Evolutionary conservation across 2,329 filamentous ascomycete species (phyloP).

Genomic region (Calonectria henricotiae): DNA sequence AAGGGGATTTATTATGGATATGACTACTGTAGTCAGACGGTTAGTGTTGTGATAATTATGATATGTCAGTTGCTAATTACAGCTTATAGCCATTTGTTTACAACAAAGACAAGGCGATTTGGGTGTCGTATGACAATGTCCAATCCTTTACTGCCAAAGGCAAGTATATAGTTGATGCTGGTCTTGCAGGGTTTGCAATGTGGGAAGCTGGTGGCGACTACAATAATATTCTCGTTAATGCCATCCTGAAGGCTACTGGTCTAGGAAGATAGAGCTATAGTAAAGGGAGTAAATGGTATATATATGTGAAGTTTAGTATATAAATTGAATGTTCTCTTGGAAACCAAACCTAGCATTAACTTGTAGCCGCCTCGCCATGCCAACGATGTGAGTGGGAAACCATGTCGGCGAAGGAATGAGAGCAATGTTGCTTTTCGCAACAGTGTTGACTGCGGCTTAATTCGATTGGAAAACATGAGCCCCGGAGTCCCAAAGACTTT

Average conservation of each 20-base stretch:
- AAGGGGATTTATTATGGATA: conserved; percentile 37
- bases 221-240: conserved; percentile 46
- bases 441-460: no score
- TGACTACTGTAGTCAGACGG: conserved; percentile 45
- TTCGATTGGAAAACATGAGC: no score
- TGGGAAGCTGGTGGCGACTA: conserved; percentile 47
- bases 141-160: conserved; percentile 42
- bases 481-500: no score
- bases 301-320: not conserved
- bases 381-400: not conserved
- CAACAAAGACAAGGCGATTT: conserved; percentile 39
- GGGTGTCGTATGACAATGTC: conserved; percentile 44
- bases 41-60: not conserved
- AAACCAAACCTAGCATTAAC: no score
- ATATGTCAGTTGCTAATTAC: not conserved
- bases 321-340: no score
- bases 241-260: conserved; percentile 40
- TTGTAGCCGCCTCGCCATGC: no score
- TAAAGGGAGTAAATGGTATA: not conserved
- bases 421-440: no score
- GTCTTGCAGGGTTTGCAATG: conserved; percentile 40
- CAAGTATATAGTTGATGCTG: conserved; percentile 34
- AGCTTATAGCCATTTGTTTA: conserved; percentile 41
- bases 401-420: no score
- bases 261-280: not conserved